These are phyloP conservation scores for Leishmania major DNA, from an alignment of 208 protist species.

Conservation along the genomic window DNA sequence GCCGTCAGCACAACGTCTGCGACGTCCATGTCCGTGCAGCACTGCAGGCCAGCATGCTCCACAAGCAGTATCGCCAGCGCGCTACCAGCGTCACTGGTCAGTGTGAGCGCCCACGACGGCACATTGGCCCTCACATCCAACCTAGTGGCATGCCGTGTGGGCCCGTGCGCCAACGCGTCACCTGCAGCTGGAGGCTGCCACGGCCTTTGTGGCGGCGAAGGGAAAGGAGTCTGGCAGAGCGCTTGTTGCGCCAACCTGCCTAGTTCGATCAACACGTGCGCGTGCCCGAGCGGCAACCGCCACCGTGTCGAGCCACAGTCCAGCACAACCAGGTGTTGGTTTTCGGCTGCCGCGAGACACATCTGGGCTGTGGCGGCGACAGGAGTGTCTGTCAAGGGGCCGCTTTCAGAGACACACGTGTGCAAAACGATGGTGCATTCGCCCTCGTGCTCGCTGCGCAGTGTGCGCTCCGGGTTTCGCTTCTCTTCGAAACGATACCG, in stretches of 20 bases:
- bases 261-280: slow-evolving; percentile 3
- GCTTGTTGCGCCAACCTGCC: neutral
- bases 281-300: slow-evolving; percentile 19
- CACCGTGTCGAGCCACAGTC: slow-evolving; percentile 12
- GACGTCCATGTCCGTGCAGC: slow-evolving; percentile 8
- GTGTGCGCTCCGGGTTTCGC: neutral
- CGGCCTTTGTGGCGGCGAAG: neutral
- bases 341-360: neutral
- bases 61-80: slow-evolving; percentile 8
- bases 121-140: neutral
- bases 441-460: slow-evolving; percentile 23
- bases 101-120: slow-evolving; percentile 1
- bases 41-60: slow-evolving; percentile 7
- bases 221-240: neutral
- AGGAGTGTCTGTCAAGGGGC: slow-evolving; percentile 15
- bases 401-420: slow-evolving; percentile 9
- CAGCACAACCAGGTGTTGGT: neutral
- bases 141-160: neutral
- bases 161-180: neutral
- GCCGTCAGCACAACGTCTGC: slow-evolving; percentile 16
- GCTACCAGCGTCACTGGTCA: slow-evolving; percentile 16
- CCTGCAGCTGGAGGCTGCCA: neutral
- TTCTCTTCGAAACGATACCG: slow-evolving; percentile 18
- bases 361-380: slow-evolving; percentile 2
- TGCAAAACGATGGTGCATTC: slow-evolving; percentile 16